Percentiles rank a stretch among this genome's conserved stretches.
phyloP scores from a whole-genome alignment of 2,329 filamentous ascomycete species.

The Akanthomyces lecanii region DNA sequence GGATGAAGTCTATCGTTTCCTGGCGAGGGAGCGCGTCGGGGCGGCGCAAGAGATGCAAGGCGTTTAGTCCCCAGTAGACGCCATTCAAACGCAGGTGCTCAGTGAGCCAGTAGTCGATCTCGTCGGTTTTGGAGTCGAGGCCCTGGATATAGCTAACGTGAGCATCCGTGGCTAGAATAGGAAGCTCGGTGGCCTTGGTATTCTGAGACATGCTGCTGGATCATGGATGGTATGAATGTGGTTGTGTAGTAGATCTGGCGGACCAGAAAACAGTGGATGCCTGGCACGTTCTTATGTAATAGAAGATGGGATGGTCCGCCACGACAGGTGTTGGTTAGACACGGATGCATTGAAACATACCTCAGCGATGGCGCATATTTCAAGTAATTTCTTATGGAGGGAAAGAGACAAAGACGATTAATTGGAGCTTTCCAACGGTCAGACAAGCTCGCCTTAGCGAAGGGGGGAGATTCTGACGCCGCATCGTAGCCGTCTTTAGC shows the following conservation, averaged over 20 bases:
- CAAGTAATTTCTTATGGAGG: neutral
- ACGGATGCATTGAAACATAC: neutral
- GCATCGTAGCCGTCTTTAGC: neutral
- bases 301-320: neutral
- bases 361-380: neutral
- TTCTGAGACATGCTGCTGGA: conserved; percentile 28
- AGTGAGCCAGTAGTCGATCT: conserved; percentile 96
- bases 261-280: conserved; percentile 2
- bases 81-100: conserved; percentile 94
- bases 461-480: neutral
- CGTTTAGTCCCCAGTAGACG: conserved; percentile 92
- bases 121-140: conserved; percentile 85
- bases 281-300: neutral
- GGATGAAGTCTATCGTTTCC: conserved; percentile 85
- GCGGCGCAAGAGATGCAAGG: conserved; percentile 76
- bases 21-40: conserved; percentile 77
- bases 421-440: neutral
- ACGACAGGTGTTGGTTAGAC: neutral
- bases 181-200: conserved; percentile 31
- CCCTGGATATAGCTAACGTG: conserved; percentile 93
- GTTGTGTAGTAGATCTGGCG: neutral
- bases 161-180: conserved; percentile 46
- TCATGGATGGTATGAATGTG: neutral
- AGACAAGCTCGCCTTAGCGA: neutral
- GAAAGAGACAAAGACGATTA: neutral